Evolutionary conservation across 2,329 filamentous ascomycete genomes (phyloP).

Genomic region (Exutisphaerella laricina): DNA sequence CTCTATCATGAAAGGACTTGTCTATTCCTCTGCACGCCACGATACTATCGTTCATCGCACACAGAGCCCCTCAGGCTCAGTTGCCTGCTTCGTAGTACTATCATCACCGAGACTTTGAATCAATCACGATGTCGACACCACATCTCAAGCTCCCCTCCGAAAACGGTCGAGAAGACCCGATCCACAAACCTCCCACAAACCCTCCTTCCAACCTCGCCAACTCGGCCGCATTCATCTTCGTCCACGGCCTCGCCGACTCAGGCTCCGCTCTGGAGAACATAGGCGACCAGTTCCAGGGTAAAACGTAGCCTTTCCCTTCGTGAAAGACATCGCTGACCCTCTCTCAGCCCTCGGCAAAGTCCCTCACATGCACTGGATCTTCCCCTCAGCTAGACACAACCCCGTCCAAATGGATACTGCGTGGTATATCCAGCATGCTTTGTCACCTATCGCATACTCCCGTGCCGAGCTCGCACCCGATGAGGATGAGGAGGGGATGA

Average conservation of each 20-base stretch:
- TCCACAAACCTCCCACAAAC: constrained; percentile 31
- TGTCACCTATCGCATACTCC: constrained; percentile 34
- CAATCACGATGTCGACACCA: neutral
- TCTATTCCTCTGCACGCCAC: too few relatives aligned
- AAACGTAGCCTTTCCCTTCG: too few relatives aligned
- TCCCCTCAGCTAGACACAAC: constrained; percentile 45
- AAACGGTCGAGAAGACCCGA: constrained; percentile 24
- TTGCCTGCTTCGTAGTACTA: too few relatives aligned
- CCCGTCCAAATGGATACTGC: constrained; percentile 40
- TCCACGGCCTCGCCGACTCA: constrained; percentile 41
- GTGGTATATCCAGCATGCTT: constrained; percentile 40
- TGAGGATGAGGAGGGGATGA: constrained; percentile 44
- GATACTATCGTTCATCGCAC: too few relatives aligned
- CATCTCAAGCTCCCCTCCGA: constrained; percentile 4
- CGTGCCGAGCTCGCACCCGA: constrained; percentile 42
- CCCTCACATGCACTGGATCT: constrained; percentile 43
- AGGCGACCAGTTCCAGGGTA: neutral
- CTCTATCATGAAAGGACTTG: too few relatives aligned
- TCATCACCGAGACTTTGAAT: too few relatives aligned
- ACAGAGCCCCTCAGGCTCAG: too few relatives aligned
- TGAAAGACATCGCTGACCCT: constrained; percentile 43
- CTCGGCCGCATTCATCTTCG: constrained; percentile 38
- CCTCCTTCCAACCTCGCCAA: constrained; percentile 29
- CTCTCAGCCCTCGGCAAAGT: constrained; percentile 44
- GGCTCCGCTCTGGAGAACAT: constrained; percentile 38